Evolutionary conservation across 202 grass and related monocot genomes (phyloP).

Genomic region (Elaeis oleifera): DNA sequence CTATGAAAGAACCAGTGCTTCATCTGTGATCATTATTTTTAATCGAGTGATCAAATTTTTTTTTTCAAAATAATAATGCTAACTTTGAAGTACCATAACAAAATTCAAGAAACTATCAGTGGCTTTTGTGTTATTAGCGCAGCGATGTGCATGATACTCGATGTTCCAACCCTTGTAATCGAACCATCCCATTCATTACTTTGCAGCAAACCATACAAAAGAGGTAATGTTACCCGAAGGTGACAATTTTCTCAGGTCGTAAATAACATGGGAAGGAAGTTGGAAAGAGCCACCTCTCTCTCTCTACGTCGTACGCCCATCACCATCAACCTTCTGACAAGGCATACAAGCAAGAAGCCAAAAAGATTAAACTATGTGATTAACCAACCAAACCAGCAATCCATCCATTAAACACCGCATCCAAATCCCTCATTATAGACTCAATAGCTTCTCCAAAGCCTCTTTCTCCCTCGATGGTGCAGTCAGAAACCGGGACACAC

Average conservation of each 20-base stretch:
- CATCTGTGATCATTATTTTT: too few species aligned
- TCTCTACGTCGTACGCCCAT: constrained; percentile 34
- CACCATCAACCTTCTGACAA: constrained; percentile 32
- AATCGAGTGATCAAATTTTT: too few species aligned
- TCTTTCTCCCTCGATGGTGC: background rate
- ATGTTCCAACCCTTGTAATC: too few species aligned
- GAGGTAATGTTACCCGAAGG: background rate
- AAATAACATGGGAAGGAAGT: background rate
- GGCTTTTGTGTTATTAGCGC: too few species aligned
- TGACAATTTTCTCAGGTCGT: background rate
- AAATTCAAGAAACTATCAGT: too few species aligned
- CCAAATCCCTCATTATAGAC: background rate
- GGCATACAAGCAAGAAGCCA: constrained; percentile 37
- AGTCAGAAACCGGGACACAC: background rate
- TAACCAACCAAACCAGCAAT: background rate
- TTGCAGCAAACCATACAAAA: too few species aligned
- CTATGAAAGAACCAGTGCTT: too few species aligned
- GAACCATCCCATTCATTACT: too few species aligned
- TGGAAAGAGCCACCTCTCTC: background rate
- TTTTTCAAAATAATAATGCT: too few species aligned
- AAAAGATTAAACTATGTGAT: constrained; percentile 16
- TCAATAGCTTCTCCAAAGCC: background rate
- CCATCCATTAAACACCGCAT: too few species aligned
- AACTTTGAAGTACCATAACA: too few species aligned
- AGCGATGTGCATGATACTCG: too few species aligned